Base-by-base conservation (phyloP, 169 alveolate species). In the Plasmodium ovale region DNA sequence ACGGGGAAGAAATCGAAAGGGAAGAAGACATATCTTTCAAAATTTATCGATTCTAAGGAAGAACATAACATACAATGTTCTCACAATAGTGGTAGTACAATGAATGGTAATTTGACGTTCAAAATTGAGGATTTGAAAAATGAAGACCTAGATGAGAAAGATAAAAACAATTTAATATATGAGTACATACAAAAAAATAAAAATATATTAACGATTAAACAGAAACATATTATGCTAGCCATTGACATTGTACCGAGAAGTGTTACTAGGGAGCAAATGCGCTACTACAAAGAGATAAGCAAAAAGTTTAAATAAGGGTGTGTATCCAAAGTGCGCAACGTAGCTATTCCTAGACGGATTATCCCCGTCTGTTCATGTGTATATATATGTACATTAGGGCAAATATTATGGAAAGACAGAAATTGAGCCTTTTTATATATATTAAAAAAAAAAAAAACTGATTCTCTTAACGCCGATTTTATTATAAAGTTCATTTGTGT, bases 161-260 rank as follows among this genome's bases (percentile, higher is more conserved):
- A 62, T 29, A 79, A 65, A 42, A 79, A 79, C 65, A 65, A 79
- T 60, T 79, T 79, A 79, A 79, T 79, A 49, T 79, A 79, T 49
- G 89, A 79, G 27, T 79, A 49, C 19, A 79, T 79, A 64, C 89
- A 79, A 79, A 79, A 56, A 56, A 79, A 79, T 79, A 79, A 79
- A 33, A 79, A 79, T 44, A 49, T 79, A 37, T 58, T 79, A 37
- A 67, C 89, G 35, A 79, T 79, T 49, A 79, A 58, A 16, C 92
- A 72, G 53, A 73, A 42, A 19, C 88, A 72, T 27, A 87, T 73
- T 2, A 3, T 67, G 51, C 6, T n/a, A 60, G 92, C 88, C 33
- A 60, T 87, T 19, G 68, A 87, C 25, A 72, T 62, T 27, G 72
- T 87, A 7, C 87, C 87, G 19, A 56, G 92, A 14, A 73, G 88